Base-by-base conservation (phyloP, 345 rosid genomes). In the Cardiospermum halicacabum region DNA sequence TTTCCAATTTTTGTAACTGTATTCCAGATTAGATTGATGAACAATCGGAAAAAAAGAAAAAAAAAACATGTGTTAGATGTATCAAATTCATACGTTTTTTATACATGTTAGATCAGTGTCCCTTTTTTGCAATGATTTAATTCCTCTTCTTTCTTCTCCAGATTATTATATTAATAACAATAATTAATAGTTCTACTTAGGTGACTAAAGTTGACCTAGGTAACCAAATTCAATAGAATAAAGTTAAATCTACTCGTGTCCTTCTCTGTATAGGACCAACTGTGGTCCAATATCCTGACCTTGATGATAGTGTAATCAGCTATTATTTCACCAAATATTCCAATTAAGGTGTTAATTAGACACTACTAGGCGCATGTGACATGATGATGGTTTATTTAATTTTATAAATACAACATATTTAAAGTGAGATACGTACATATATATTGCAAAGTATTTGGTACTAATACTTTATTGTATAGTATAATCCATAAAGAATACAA, bases 1-100 rank as follows among this genome's bases (percentile, higher is more conserved):
- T 34, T 58, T 66, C 49, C 62, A 66, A 61, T 56, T 65, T n/a
- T 69, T 72, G 71, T 60, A 56, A 32, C 16, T 34, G 42, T 43
- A 56, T 48, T 24, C 54, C 16, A 56, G n/a, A 22, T 21, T 66
- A 56, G 63, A 43, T 32, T 10, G 16, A n/a, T 26, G 31, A 60
- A 36, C 53, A 40, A 42, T 24, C 4, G 13, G 15, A 50, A 30
- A 42, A 27, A 53, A 10, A 31, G 18, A 24, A 28, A 31, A 13
- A 24, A 16, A 47, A 22, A 32, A 51, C 1, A 25, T n/a, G 28
- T 60, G 65, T 51, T 39, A n/a, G 0, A 27, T 61, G 62, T 69
- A 55, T 55, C 58, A 30, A 40, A 45, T 11, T 40, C 18, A 66
- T 53, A 39, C 22, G 19, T 21, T 39, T 3, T 58, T 47, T 32